Evolutionary conservation across 2,329 filamentous ascomycete genomes (phyloP), one percentile per base, ranked within the genome.

Genomic region (Metarhizium anisopliae): DNA sequence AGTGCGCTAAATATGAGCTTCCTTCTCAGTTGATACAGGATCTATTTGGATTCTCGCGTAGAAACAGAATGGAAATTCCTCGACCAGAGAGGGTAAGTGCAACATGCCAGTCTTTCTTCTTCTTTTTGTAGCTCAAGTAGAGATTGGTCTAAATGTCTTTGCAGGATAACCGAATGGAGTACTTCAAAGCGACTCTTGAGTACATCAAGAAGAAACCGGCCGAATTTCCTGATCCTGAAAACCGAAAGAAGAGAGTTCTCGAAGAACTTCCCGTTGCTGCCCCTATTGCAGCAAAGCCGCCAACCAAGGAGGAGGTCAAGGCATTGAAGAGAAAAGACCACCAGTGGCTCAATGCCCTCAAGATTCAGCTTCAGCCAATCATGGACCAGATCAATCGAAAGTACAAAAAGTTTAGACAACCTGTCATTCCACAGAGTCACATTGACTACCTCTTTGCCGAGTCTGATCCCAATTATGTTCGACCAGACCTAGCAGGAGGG

Each of bases 341-440:
- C 51, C 85, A 93, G 60, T 83, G 86, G 11, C 78, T 97, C 54
- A 96, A 97, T 68, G 76, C 87, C 57, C 76, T 99, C 61, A 99
- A 97, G 74, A 85, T 95, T 43, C 78, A 87, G 54, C 84, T 99
- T 55, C 92, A 96, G 70, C 90, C 90, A 2, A 90, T 97, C 62
- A 96, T 99, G 91, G 93, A 99, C 62, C 90, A 96, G 71, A 90
- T 99, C 67, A 94, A 95, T 69, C 79, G 80, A 59, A 91, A 88
- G 67, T 95, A 96, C 73, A 89, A 87, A 67, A 90, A 90, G 62
- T 97, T 97, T 72, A 82, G 91, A 58, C 84, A 85, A 55, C 86
- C 90, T 1, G 83, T 90, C 47, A 86, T 99, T 58, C 83, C 89
- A 2, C 85, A 89, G 53, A 70, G 73, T 11, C 81, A 85, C 60